Percentiles rank a stretch among this genome's conserved stretches.
These are phyloP conservation scores for Phoma sp. DNA, from an alignment of 2,329 filamentous ascomycete species.

Conservation along the genomic window DNA sequence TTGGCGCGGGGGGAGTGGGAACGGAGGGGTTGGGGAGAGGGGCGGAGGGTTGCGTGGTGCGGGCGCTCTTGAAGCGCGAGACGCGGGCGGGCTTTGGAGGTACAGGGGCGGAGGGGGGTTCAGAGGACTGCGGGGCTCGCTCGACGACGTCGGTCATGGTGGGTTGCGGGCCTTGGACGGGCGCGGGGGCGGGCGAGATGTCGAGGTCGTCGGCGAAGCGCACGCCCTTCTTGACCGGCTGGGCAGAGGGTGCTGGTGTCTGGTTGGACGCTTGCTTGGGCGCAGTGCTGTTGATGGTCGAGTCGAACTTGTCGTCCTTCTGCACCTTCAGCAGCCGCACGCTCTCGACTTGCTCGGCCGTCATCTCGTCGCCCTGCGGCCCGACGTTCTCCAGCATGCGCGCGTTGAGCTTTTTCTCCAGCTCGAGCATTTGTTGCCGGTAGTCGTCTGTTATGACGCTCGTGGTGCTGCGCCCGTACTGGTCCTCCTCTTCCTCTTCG, in stretches of 20 bases:
- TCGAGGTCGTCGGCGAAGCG: slow-evolving; percentile 79
- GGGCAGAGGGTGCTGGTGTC: background rate
- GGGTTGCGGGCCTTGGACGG: slow-evolving; percentile 23
- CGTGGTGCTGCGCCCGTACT: slow-evolving; percentile 74
- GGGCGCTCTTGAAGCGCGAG: slow-evolving; percentile 51
- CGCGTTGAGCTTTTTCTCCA: slow-evolving; percentile 77
- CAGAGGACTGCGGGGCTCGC: slow-evolving; percentile 25
- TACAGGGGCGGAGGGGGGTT: slow-evolving; percentile 14
- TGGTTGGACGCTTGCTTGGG: background rate
- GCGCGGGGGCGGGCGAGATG: slow-evolving; percentile 60
- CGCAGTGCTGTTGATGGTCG: slow-evolving; percentile 20
- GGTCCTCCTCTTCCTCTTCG: slow-evolving; percentile 79
- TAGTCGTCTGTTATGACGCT: slow-evolving; percentile 75
- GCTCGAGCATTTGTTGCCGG: slow-evolving; percentile 79
- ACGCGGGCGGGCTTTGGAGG: slow-evolving; percentile 40
- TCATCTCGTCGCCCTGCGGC: slow-evolving; percentile 50
- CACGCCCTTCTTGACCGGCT: slow-evolving; percentile 67
- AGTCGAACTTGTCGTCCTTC: slow-evolving; percentile 47
- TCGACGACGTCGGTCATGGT: slow-evolving; percentile 47
- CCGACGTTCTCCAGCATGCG: slow-evolving; percentile 64
- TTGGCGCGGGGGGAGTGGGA: slow-evolving; percentile 30
- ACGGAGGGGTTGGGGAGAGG: slow-evolving; percentile 31
- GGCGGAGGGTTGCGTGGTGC: slow-evolving; percentile 21
- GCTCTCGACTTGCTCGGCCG: slow-evolving; percentile 59
- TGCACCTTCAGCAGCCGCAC: slow-evolving; percentile 61